A percentile compares a stretch with the other conserved stretches of the same genome.
Conservation (phyloP, 2,329 filamentous ascomycete genomes). For the Aspergillus chevalieri region DNA sequence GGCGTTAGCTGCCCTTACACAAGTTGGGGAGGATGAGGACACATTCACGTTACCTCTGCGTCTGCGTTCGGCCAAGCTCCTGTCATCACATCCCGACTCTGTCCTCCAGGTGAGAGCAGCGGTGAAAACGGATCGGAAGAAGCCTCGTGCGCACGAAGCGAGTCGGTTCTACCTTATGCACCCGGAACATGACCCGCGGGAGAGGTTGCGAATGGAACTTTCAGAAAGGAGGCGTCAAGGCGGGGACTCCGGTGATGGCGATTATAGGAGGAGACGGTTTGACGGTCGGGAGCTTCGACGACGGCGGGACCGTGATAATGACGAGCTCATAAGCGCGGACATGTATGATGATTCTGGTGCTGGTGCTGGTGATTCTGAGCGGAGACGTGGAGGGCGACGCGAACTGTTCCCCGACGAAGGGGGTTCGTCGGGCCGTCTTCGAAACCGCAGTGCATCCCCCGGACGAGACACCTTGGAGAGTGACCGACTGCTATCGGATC, state of each 20-base stretch:
- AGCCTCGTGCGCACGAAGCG: conserved; percentile 66
- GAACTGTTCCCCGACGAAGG: conserved; percentile 37
- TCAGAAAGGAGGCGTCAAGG: conserved; percentile 39
- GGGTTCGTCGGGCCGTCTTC: conserved; percentile 42
- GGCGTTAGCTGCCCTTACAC: conserved; percentile 48
- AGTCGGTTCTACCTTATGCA: conserved; percentile 92
- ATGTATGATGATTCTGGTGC: conserved; percentile 68
- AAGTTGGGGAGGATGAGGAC: conserved; percentile 31
- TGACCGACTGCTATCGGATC: conserved; percentile 28
- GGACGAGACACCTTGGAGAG: conserved; percentile 45
- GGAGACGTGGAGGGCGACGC: conserved; percentile 23
- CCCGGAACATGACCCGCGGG: conserved; percentile 78
- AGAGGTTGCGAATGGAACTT: conserved; percentile 55
- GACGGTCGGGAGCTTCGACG: conserved; percentile 52
- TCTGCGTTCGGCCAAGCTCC: conserved; percentile 61
- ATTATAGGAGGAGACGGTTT: conserved; percentile 50
- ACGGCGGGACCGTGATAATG: conserved; percentile 43
- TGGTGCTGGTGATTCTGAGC: conserved; percentile 22
- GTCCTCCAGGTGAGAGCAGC: conserved; percentile 68
- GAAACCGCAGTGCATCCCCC: conserved; percentile 57
- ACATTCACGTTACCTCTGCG: conserved; percentile 54
- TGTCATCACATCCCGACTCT: conserved; percentile 62
- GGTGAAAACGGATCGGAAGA: conserved; percentile 71
- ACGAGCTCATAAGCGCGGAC: conserved; percentile 62
- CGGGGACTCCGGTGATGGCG: conserved; percentile 33